A percentile compares a stretch with the other conserved stretches of the same genome.
Evolutionary conservation across 257 asterid genomes (phyloP).

Genomic region (Solanum pinnatisectum): DNA sequence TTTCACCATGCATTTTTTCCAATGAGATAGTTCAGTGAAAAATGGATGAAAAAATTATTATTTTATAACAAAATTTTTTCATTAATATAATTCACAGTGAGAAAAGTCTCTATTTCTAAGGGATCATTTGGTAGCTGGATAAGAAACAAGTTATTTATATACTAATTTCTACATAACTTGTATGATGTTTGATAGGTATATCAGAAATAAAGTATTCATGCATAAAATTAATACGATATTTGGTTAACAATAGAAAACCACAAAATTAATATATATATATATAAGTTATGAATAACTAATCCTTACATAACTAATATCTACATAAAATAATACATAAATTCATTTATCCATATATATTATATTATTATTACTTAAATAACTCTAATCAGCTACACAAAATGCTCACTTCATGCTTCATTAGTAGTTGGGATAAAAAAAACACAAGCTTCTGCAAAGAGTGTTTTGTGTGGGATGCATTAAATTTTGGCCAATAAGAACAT

Average conservation of each 20-base stretch:
- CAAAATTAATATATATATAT: too few relatives aligned
- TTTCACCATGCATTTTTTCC: not conserved
- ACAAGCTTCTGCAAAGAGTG: not conserved
- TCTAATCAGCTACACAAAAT: not conserved
- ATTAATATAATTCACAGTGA: too few relatives aligned
- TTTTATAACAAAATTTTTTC: too few relatives aligned
- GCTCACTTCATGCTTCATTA: not conserved
- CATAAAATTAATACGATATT: too few relatives aligned
- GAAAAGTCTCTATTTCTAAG: not conserved
- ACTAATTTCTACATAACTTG: not conserved
- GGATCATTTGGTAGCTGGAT: too few relatives aligned
- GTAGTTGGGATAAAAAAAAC: not conserved
- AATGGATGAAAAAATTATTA: too few relatives aligned
- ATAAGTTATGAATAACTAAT: too few relatives aligned
- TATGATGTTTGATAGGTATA: not conserved
- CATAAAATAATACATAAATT: too few relatives aligned
- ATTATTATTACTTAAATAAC: not conserved
- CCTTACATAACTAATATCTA: too few relatives aligned
- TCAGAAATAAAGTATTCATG: not conserved
- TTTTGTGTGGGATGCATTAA: not conserved
- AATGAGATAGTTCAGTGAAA: too few relatives aligned
- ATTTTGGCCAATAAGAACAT: not conserved
- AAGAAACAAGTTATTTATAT: too few relatives aligned
- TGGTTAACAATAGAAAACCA: accelerated
- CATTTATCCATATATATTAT: too few relatives aligned